A percentile compares a stretch with the other conserved stretches of the same genome.
These are phyloP conservation scores for Elaeis guineensis DNA, from an alignment of 176 grass and related monocot genomes.

Conservation along the genomic window DNA sequence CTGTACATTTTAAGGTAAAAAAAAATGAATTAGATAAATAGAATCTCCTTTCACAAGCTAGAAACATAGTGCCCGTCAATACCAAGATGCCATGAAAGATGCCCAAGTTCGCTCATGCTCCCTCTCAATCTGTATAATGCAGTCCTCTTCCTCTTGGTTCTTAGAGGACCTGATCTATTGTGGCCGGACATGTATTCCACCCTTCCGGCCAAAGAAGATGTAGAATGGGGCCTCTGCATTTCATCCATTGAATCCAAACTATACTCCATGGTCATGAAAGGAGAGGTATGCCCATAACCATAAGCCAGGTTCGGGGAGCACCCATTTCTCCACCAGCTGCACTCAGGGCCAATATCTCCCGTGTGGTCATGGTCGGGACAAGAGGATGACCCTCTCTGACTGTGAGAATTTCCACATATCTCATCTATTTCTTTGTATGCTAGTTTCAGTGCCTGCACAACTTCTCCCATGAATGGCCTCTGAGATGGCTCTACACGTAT, in stretches of 20 bases:
- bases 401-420: constrained; percentile 61
- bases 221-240: background rate
- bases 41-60: too few species aligned
- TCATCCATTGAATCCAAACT: constrained; percentile 11
- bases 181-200: background rate
- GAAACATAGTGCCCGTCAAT: too few species aligned
- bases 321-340: constrained; percentile 1
- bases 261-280: constrained; percentile 16
- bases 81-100: too few species aligned
- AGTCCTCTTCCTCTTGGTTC: constrained; percentile 5
- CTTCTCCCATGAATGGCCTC: constrained; percentile 98
- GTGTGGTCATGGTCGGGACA: constrained; percentile 51
- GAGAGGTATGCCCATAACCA: constrained; percentile 3
- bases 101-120: constrained; percentile 1
- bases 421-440: constrained; percentile 73
- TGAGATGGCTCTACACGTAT: constrained; percentile 64
- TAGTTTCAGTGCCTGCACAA: constrained; percentile 92
- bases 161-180: constrained; percentile 13
- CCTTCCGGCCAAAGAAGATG: background rate
- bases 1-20: too few species aligned
- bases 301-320: background rate
- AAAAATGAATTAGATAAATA: too few species aligned
- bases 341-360: constrained; percentile 34
- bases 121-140: constrained; percentile 7
- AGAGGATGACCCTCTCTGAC: constrained; percentile 58